phyloP scores from a whole-genome alignment of 2,329 filamentous ascomycete genomes.

The Colletotrichum costaricense region DNA sequence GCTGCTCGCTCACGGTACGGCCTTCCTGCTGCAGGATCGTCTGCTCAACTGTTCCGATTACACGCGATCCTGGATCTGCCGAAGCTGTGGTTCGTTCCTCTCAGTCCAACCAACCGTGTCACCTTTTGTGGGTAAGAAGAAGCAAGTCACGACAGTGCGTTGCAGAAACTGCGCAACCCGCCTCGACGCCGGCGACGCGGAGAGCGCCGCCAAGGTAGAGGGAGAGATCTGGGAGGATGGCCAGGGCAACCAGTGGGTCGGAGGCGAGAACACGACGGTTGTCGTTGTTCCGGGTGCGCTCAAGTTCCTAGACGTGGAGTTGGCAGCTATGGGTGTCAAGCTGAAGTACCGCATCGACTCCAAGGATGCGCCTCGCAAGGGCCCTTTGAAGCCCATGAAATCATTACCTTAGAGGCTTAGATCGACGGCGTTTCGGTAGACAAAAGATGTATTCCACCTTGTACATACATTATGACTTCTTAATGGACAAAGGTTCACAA shows the following conservation, averaged over 20 bases:
- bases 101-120: slow-evolving; percentile 85
- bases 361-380: slow-evolving; percentile 73
- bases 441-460: slow-evolving; percentile 15
- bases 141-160: slow-evolving; percentile 76
- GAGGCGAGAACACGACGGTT: slow-evolving; percentile 89
- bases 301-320: slow-evolving; percentile 92
- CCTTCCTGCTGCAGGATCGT: slow-evolving; percentile 93
- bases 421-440: slow-evolving; percentile 30
- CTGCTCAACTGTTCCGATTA: slow-evolving; percentile 98
- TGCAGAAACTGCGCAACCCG: slow-evolving; percentile 81
- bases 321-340: slow-evolving; percentile 96
- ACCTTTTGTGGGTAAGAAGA: slow-evolving; percentile 72
- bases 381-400: slow-evolving; percentile 56
- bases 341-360: slow-evolving; percentile 80
- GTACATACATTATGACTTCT: slow-evolving; percentile 23
- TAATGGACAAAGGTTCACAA: not conserved
- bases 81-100: slow-evolving; percentile 89
- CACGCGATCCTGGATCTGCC: slow-evolving; percentile 88
- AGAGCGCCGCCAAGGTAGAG: slow-evolving; percentile 66
- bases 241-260: slow-evolving; percentile 83
- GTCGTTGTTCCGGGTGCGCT: slow-evolving; percentile 94
- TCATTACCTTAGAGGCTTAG: slow-evolving; percentile 28
- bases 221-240: slow-evolving; percentile 95
- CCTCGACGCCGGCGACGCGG: slow-evolving; percentile 67
- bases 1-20: slow-evolving; percentile 92